Conservation (phyloP, 768 basidiomycete species). For the Phanerochaete carnosa region DNA sequence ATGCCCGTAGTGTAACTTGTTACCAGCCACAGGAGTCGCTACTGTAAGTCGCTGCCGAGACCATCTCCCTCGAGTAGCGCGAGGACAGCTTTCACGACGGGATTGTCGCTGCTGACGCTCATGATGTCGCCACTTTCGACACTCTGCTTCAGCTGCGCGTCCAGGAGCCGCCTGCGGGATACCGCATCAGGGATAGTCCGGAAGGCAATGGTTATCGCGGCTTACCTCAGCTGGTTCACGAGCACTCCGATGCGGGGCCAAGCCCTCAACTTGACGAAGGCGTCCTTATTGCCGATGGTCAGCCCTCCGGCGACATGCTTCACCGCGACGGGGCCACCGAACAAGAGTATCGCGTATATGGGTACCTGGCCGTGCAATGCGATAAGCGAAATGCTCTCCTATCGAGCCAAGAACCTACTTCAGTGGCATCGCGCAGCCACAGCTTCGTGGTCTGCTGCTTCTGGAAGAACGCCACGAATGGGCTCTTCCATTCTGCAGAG, state of each 20-base stretch:
- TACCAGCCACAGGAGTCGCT: not conserved
- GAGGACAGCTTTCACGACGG: constrained; percentile 48
- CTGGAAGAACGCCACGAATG: constrained; percentile 81
- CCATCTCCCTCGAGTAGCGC: constrained; percentile 38
- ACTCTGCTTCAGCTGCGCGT: constrained; percentile 59
- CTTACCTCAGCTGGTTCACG: constrained; percentile 80
- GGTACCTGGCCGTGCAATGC: constrained; percentile 55
- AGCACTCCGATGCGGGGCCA: constrained; percentile 91
- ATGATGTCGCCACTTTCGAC: constrained; percentile 60
- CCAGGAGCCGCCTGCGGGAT: constrained; percentile 55
- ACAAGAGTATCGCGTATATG: constrained; percentile 79
- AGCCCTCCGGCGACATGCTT: constrained; percentile 82
- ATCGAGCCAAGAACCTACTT: constrained; percentile 46
- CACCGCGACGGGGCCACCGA: constrained; percentile 76
- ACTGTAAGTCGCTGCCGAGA: constrained; percentile 1
- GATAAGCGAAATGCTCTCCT: not conserved
- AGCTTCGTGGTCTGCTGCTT: constrained; percentile 81
- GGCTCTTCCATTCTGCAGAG: constrained; percentile 67
- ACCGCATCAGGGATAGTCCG: not conserved
- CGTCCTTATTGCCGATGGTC: constrained; percentile 51
- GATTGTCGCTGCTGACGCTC: constrained; percentile 44
- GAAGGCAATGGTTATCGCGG: not conserved
- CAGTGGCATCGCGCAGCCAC: constrained; percentile 83
- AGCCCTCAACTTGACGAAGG: constrained; percentile 62
- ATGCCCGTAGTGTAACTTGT: no score